phyloP scores from a whole-genome alignment of 2,329 filamentous ascomycete species.

The Xylaria sp. region DNA sequence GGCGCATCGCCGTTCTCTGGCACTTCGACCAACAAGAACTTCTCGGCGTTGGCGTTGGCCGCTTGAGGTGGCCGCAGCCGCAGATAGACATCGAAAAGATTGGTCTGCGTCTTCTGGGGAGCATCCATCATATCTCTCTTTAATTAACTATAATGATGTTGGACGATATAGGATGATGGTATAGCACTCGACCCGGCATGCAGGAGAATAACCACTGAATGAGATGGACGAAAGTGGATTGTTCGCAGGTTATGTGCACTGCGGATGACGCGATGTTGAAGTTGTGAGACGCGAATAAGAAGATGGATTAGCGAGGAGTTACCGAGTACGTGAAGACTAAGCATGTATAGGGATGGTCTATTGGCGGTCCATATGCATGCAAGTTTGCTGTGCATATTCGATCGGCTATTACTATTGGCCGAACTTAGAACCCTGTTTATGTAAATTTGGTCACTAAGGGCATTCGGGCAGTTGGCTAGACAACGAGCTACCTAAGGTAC shows the following conservation, averaged over 20 bases:
- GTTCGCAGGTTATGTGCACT: neutral
- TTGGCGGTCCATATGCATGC: neutral
- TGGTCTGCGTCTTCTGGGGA: conserved; percentile 58
- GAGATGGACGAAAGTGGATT: neutral
- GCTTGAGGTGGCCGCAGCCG: conserved; percentile 77
- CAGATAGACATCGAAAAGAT: conserved; percentile 91
- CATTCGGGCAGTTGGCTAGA: conserved; percentile 4
- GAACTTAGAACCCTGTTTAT: conserved; percentile 9
- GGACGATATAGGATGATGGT: conserved; percentile 7
- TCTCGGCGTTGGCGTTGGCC: conserved; percentile 62
- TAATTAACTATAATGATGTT: conserved; percentile 9
- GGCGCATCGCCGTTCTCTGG: conserved; percentile 60
- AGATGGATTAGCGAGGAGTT: conserved; percentile 14
- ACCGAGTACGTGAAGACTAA: neutral
- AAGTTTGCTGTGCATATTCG: neutral
- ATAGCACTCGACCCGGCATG: neutral
- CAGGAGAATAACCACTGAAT: neutral
- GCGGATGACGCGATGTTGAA: neutral
- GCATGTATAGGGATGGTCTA: neutral
- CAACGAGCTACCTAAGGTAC: neutral
- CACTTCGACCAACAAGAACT: conserved; percentile 82
- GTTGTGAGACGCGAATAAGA: neutral
- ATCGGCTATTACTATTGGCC: conserved; percentile 13
- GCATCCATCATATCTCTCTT: conserved; percentile 53
- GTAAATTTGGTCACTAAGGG: neutral